Evolutionary conservation across 2,329 filamentous ascomycete species (phyloP).

Genomic region (Pseudogymnoascus sp.): DNA sequence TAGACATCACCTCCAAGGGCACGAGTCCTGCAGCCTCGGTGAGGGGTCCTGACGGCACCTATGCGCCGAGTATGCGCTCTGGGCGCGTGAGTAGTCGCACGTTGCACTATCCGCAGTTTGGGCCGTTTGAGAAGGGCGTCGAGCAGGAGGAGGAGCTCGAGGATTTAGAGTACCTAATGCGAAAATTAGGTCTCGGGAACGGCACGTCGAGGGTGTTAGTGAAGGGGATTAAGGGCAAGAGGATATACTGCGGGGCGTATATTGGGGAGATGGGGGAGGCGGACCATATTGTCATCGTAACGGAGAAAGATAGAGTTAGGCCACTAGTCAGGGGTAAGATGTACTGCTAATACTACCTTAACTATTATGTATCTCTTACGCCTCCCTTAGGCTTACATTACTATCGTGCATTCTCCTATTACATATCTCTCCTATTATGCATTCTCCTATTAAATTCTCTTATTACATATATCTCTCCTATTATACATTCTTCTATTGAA

Average conservation of each 20-base stretch:
- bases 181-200: neutral
- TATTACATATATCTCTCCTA: too few relatives aligned
- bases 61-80: neutral
- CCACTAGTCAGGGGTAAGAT: neutral
- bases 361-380: too few relatives aligned
- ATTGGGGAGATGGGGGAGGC: neutral
- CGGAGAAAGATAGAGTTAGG: neutral
- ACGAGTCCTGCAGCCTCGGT: neutral
- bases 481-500: too few relatives aligned
- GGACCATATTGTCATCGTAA: slow-evolving; percentile 2
- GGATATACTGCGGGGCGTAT: neutral
- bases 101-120: neutral
- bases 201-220: neutral
- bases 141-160: neutral
- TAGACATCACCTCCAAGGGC: neutral
- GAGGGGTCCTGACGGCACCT: neutral
- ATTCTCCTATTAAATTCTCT: too few relatives aligned
- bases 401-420: too few relatives aligned
- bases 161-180: neutral
- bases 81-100: slow-evolving; percentile 3
- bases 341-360: neutral
- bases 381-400: too few relatives aligned
- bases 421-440: too few relatives aligned
- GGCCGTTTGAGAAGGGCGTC: slow-evolving; percentile 1
- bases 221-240: neutral